phyloP scores from a whole-genome alignment of 2,329 filamentous ascomycete species.

The Diplocarpon mali region DNA sequence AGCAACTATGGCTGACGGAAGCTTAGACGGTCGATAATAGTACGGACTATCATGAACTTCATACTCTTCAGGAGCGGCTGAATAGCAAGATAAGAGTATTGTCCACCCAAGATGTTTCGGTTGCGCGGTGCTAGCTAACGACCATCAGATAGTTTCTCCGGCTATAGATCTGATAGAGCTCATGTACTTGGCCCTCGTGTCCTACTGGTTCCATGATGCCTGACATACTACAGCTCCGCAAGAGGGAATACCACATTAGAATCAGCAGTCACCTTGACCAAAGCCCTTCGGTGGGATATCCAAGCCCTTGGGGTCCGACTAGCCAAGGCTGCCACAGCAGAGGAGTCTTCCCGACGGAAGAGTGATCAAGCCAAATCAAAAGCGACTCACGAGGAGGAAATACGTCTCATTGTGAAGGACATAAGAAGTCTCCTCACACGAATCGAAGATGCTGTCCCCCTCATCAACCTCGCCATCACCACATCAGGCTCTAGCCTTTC shows the following conservation, averaged over 20 bases:
- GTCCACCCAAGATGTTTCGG: too few species aligned
- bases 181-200: constrained; percentile 45
- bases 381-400: constrained; percentile 48
- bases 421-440: constrained; percentile 64
- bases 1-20: constrained; percentile 4
- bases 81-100: constrained; percentile 73
- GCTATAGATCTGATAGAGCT: constrained; percentile 88
- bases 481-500: constrained; percentile 84
- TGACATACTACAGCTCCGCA: constrained; percentile 39
- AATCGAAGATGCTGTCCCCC: constrained; percentile 83
- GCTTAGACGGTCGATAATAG: constrained; percentile 59
- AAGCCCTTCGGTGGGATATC: constrained; percentile 73
- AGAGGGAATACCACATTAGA: constrained; percentile 73
- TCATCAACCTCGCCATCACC: constrained; percentile 88
- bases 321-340: constrained; percentile 54
- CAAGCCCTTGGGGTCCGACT: constrained; percentile 66
- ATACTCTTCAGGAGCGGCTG: constrained; percentile 59
- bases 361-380: constrained; percentile 37
- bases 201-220: constrained; percentile 17
- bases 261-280: constrained; percentile 73
- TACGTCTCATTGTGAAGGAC: constrained; percentile 59
- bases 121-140: constrained; percentile 18
- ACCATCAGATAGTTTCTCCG: constrained; percentile 64
- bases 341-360: constrained; percentile 39
- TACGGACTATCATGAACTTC: constrained; percentile 56